Evolutionary conservation across 2,329 filamentous ascomycete genomes (phyloP).

Genomic region (Venturiaceae sp.): DNA sequence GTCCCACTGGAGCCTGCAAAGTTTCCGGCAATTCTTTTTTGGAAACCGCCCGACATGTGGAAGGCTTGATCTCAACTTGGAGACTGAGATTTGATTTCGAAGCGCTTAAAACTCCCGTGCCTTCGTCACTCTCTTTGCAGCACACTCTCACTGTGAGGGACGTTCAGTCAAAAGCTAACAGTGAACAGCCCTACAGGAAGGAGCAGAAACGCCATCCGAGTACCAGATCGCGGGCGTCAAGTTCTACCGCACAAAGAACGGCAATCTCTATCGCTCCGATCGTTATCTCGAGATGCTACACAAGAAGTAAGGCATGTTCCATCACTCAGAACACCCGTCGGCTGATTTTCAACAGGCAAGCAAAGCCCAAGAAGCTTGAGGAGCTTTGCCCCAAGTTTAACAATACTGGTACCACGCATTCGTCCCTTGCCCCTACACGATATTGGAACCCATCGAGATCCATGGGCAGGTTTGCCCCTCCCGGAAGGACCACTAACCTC

Average conservation of each 20-base stretch:
- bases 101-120: too few relatives aligned
- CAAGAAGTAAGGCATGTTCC: not conserved
- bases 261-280: conserved; percentile 68
- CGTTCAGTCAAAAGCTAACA: not conserved
- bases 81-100: too few relatives aligned
- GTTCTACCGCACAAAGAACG: conserved; percentile 78
- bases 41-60: too few relatives aligned
- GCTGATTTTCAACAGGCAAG: not conserved
- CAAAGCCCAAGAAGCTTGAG: not conserved
- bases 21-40: too few relatives aligned
- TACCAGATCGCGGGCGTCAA: conserved; percentile 65
- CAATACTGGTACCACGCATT: conserved; percentile 4
- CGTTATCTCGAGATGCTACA: conserved; percentile 46
- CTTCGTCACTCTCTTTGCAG: too few relatives aligned
- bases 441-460: not conserved
- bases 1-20: too few relatives aligned
- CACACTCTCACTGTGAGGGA: too few relatives aligned
- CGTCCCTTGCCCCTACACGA: not conserved
- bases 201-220: conserved; percentile 56
- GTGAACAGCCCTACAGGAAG: not conserved
- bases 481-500: not conserved
- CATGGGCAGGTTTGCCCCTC: not conserved
- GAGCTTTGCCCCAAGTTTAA: conserved; percentile 6
- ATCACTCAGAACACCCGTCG: not conserved
- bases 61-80: too few relatives aligned